Conservation (phyloP, 2,329 filamentous ascomycete species). For the Scytalidium sp. region DNA sequence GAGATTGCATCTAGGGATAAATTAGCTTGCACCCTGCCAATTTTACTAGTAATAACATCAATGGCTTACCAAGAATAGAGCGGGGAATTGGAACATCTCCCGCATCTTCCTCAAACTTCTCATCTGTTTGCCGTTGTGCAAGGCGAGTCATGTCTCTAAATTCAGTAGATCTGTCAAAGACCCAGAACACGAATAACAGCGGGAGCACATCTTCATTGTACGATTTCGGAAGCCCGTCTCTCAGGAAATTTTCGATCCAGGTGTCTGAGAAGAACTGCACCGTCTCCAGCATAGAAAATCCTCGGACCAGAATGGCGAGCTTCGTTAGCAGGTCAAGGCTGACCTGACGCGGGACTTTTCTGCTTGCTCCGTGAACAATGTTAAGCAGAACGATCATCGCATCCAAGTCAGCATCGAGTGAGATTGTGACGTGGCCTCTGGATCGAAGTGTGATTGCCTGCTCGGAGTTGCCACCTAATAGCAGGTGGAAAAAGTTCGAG, state of each 20-base stretch:
- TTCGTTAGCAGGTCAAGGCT: constrained; percentile 40
- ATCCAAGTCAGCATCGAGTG: constrained; percentile 26
- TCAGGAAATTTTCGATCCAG: constrained; percentile 34
- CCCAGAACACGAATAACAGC: constrained; percentile 18
- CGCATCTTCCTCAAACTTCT: constrained; percentile 13
- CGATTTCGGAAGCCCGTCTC: constrained; percentile 13
- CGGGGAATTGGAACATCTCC: constrained; percentile 8
- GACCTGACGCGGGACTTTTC: constrained; percentile 35
- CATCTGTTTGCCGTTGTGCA: constrained; percentile 15
- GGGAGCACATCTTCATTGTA: constrained; percentile 16
- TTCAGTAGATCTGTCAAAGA: constrained; percentile 14
- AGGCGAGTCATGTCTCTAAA: constrained; percentile 18
- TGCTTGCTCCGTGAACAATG: constrained; percentile 40
- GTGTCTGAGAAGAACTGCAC: constrained; percentile 38
- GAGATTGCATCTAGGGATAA: constrained; percentile 13
- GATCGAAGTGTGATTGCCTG: constrained; percentile 9
- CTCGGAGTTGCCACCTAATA: constrained; percentile 10
- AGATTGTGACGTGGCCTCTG: constrained; percentile 13
- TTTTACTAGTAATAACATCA: not conserved
- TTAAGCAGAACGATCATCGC: constrained; percentile 40
- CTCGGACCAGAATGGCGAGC: constrained; percentile 40
- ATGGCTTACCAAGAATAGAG: constrained; percentile 11
- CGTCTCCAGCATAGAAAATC: constrained; percentile 38
- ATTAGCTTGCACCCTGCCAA: constrained; percentile 2
- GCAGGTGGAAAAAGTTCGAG: constrained; percentile 12